Evolutionary conservation across 768 basidiomycete genomes (phyloP).

Genomic region (Cystofilobasidium bisporidii): DNA sequence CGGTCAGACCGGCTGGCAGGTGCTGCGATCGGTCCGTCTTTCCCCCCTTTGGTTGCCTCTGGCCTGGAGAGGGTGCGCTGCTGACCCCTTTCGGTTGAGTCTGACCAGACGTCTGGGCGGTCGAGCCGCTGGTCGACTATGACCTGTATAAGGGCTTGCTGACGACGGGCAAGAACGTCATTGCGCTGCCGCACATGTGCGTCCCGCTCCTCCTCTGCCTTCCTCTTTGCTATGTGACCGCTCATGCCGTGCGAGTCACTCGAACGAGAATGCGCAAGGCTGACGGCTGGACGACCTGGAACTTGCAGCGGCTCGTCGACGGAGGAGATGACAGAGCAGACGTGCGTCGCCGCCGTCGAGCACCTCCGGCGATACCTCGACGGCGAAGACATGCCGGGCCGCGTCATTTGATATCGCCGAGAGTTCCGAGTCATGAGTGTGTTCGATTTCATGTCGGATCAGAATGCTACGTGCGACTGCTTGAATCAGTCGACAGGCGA

Average conservation of each 20-base stretch:
- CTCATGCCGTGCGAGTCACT: no score
- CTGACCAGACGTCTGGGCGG: not conserved
- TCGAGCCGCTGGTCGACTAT: conserved; percentile 1
- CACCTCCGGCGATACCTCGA: not conserved
- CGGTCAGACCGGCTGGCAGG: conserved; percentile 32
- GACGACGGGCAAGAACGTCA: conserved; percentile 12
- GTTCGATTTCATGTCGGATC: no score
- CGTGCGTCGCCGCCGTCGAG: conserved; percentile 5
- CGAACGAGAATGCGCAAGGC: no score
- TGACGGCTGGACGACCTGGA: no score
- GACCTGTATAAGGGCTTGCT: not conserved
- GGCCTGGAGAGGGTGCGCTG: no score
- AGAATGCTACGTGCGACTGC: no score
- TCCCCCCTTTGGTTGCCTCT: not conserved
- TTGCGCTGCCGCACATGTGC: conserved; percentile 4
- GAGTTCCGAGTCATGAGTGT: no score
- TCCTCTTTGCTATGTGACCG: no score
- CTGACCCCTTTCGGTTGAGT: no score
- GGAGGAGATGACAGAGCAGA: conserved; percentile 2
- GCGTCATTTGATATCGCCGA: not conserved
- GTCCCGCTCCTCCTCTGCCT: not conserved
- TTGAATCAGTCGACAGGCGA: no score
- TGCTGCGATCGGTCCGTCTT: conserved; percentile 49
- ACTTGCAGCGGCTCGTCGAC: conserved; percentile 2
- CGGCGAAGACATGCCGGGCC: not conserved